Base-by-base conservation (phyloP, 352 stramenopile genomes). In the Pythium dissotocum region DNA sequence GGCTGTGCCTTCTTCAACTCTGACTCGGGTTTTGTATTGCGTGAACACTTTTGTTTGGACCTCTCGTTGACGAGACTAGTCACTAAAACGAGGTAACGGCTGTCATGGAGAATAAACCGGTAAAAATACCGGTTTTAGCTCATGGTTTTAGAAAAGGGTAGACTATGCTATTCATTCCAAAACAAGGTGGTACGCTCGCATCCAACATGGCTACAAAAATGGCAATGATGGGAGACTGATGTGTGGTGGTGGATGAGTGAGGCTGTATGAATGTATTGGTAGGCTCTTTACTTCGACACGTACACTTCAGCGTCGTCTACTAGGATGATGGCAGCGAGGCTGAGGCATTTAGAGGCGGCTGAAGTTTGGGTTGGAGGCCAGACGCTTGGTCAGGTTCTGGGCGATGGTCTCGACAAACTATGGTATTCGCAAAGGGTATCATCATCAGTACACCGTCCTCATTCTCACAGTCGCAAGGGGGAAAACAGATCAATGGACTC, bases 321-420 rank as follows among this genome's bases (percentile, higher is more conserved):
- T 49, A 44, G 36, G 12, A 16, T 44, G 36, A 10, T 38, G 33
- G 33, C 36, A 44, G 36, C 36, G 16, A 44, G 36, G 16, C 36
- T 12, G 12, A 5, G 36, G 4, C 36, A 52, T 26, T 63, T 80
- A 80, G 6, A 76, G 62, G 51, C 65, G 63, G 58, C 63, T 71
- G 67, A 85, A 83, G 65, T 62, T 77, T 18, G 79, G 53, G 66
- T 75, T 83, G 21, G 60, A 59, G 2, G 65, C 67, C 1, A 89
- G 64, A 35, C 80, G 78, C 44, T 33, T 62, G 10, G 67, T 77
- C 49, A 87, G 59, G 67, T 89, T 89, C 59, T 78, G 46, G 18
- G 80, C 77, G 26, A 89, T 80, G 56, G 73, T 73, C 53, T 87
- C 78, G 26, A 87, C 77, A 30, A 89, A 87, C 69, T 87, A 44